Evolutionary conservation across 331 rosid genomes (phyloP).

Genomic region (Malus hybrid): DNA sequence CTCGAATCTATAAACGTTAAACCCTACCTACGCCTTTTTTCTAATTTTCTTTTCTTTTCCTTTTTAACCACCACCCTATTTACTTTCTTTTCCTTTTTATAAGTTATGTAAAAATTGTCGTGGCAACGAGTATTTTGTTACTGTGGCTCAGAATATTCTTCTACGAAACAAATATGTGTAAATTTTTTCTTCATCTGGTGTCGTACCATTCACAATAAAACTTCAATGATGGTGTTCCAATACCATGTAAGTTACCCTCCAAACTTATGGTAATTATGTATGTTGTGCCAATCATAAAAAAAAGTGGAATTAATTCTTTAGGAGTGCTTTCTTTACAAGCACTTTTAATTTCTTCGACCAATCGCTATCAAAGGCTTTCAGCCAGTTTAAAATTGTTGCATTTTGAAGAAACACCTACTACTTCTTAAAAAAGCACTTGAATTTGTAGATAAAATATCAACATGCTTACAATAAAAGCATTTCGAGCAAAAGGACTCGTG

Average conservation of each 20-base stretch:
- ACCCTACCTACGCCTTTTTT: neutral
- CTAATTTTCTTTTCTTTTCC: neutral
- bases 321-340: neutral
- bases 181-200: fast-evolving
- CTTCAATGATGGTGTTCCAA: too few species aligned
- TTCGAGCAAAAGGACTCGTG: neutral
- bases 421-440: neutral
- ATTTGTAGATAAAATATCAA: too few species aligned
- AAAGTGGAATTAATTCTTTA: too few species aligned
- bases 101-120: too few species aligned
- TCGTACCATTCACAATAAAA: too few species aligned
- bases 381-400: neutral
- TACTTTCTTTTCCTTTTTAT: fast-evolving
- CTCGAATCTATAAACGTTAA: conserved; percentile 28
- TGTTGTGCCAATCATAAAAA: too few species aligned
- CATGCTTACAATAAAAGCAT: neutral
- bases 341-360: too few species aligned
- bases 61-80: neutral
- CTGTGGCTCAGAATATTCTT: too few species aligned
- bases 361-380: neutral
- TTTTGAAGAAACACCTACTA: neutral
- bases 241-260: too few species aligned
- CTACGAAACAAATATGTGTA: too few species aligned
- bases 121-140: too few species aligned
- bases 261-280: too few species aligned